These are phyloP conservation scores for Hippophae tibetana DNA, from an alignment of 306 rosid species.

Conservation along the genomic window DNA sequence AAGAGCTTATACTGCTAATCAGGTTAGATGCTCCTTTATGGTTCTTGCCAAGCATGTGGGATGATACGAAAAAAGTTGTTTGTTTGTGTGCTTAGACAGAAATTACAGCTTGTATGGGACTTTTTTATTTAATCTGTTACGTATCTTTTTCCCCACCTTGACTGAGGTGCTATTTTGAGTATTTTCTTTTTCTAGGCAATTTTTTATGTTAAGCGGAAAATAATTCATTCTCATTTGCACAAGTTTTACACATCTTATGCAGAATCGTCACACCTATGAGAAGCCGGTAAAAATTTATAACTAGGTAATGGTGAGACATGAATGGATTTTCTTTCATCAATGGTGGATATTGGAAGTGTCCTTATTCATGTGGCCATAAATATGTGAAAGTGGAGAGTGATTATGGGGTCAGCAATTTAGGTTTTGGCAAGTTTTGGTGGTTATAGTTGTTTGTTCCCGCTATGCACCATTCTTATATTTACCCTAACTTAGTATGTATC, in stretches of 20 bases:
- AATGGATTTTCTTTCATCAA: constrained; percentile 16
- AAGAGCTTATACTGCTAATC: constrained; percentile 66
- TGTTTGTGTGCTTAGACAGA: too few species aligned
- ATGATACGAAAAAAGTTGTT: background rate
- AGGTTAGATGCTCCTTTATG: constrained; percentile 29
- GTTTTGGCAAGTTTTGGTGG: constrained; percentile 38
- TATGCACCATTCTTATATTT: constrained; percentile 31
- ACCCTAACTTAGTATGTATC: constrained; percentile 32
- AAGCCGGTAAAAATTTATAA: constrained; percentile 89
- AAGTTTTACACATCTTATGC: constrained; percentile 26
- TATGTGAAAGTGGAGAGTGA: constrained; percentile 24
- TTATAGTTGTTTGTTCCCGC: constrained; percentile 49
- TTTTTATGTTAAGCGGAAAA: background rate
- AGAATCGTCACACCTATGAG: constrained; percentile 85
- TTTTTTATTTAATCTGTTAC: too few species aligned
- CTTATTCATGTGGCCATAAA: constrained; percentile 31
- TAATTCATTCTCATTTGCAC: constrained; percentile 1
- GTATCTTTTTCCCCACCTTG: too few species aligned
- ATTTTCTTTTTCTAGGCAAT: background rate
- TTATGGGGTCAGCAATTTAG: constrained; percentile 34
- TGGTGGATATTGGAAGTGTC: constrained; percentile 35
- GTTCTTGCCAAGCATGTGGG: background rate
- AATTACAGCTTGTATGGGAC: too few species aligned
- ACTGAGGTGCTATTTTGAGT: background rate
- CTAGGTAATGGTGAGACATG: constrained; percentile 33